Conservation (phyloP, 768 basidiomycete species). For the Rhodosporidiobolus sp. region DNA sequence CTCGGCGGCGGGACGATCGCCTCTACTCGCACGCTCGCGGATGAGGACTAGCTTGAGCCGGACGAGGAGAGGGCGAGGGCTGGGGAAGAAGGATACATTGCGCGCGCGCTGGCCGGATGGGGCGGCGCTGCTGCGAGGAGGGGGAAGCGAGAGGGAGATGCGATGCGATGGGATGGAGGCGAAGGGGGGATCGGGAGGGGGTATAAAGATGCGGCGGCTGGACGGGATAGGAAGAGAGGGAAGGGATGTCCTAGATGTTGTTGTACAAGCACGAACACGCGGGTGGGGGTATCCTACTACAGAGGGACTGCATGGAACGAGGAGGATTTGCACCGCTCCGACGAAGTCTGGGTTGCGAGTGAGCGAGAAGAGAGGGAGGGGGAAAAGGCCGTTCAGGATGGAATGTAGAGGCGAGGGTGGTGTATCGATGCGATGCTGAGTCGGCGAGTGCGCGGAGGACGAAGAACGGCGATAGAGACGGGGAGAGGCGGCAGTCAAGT, state of each 20-base stretch:
- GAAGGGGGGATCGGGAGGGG: not conserved
- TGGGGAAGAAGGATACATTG: not conserved
- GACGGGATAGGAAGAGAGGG: not conserved
- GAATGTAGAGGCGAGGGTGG: not conserved
- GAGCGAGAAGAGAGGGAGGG: too few species aligned
- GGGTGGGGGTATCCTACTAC: not conserved
- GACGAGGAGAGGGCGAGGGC: not conserved
- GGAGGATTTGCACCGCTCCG: not conserved
- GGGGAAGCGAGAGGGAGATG: not conserved
- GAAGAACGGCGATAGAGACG: too few species aligned
- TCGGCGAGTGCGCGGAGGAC: not conserved
- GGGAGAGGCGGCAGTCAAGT: not conserved
- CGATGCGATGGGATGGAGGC: not conserved
- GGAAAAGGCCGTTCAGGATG: not conserved
- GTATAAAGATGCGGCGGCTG: not conserved
- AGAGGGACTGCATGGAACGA: too few species aligned
- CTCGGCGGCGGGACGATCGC: constrained; percentile 74
- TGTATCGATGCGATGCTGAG: not conserved
- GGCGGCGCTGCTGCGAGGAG: constrained; percentile 2
- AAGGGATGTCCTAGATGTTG: constrained; percentile 8
- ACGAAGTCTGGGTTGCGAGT: not conserved
- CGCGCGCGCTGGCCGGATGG: too few species aligned
- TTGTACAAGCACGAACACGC: constrained; percentile 9
- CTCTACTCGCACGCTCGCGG: constrained; percentile 23
- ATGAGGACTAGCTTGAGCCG: not conserved